Evolutionary conservation across 2,329 filamentous ascomycete species (phyloP), one percentile per base, ranked within the genome.

Genomic region (Sclerotinia minor): DNA sequence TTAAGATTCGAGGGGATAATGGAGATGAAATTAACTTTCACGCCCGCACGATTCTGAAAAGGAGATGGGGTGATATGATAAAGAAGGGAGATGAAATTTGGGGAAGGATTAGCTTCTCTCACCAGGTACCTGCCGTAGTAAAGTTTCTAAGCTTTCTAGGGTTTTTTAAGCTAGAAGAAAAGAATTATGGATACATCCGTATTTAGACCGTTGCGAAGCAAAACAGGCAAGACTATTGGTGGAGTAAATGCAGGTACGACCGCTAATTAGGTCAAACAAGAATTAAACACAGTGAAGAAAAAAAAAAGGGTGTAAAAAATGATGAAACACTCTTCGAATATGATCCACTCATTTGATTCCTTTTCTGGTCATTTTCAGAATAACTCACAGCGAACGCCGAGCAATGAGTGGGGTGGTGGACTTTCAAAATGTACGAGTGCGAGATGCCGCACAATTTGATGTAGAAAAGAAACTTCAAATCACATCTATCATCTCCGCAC

Each of bases 171-270:
- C 29, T 49, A 49, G n/a, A 21, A 49, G 44, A 60, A 45, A 41
- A 24, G 24, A 61, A 50, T 61, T 50, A 61, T 61, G 58, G 60
- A 64, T 54, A 53, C 11, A 24, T 63, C 29, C 45, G 17, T 41
- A 63, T 41, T 63, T 64, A 64, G 60, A 53, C 24, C 15, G 19
- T 29, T 29, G 26, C 7, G 19, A 41, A 29, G 15, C 29, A 26
- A 13, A 24, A 24, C 1, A 38, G 45, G 32, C 49, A 44, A 50
- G 38, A 50, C 32, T 11, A 65, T 65, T 65, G 64, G 64, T 65
- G 64, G 64, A 65, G 53, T 50, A 65, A 65, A 65, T 65, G 64
- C 64, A 65, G 64, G 64, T 65, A 65, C 64, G 32, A 59, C 64
- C 41, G 32, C 47, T 29, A 53, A 65, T 44, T 44, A 65, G 41